These are phyloP conservation scores for Saturnispora besseyi DNA, from an alignment of 805 yeast species.

Conservation along the genomic window DNA sequence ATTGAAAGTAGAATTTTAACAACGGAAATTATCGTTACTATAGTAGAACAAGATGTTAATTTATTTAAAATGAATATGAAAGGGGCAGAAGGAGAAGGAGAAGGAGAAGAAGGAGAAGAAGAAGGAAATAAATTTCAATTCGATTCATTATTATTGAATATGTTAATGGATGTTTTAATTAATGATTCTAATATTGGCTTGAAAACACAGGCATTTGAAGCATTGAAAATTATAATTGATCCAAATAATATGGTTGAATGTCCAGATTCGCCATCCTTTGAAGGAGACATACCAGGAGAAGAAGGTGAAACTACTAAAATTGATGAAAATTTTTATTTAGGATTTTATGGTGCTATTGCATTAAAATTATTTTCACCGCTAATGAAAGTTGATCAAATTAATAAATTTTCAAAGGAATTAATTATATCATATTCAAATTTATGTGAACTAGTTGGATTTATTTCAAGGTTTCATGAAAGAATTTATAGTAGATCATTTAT, in stretches of 20 bases:
- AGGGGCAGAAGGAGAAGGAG: neutral
- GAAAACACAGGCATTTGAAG: constrained; percentile 77
- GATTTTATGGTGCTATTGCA: constrained; percentile 48
- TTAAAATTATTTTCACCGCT: constrained; percentile 23
- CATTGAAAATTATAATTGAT: constrained; percentile 64
- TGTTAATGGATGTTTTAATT: constrained; percentile 50
- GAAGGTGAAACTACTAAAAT: constrained; percentile 21
- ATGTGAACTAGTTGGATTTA: constrained; percentile 64
- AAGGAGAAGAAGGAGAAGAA: neutral
- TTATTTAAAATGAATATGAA: constrained; percentile 33
- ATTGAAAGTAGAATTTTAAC: constrained; percentile 54
- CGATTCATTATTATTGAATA: constrained; percentile 42
- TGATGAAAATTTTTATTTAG: constrained; percentile 36
- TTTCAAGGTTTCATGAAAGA: constrained; percentile 56
- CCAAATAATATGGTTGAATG: constrained; percentile 28
- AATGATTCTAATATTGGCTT: constrained; percentile 62
- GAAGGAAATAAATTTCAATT: constrained; percentile 31
- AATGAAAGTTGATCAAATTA: constrained; percentile 11
- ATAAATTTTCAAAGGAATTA: neutral
- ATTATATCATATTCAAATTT: constrained; percentile 28
- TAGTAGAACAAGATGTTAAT: constrained; percentile 76
- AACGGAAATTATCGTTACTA: constrained; percentile 68
- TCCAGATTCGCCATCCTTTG: constrained; percentile 10
- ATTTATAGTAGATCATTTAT: constrained; percentile 53
- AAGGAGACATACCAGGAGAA: neutral